Evolutionary conservation across 2,329 filamentous ascomycete species (phyloP).

Genomic region (Pseudocercospora pini-densiflorae): DNA sequence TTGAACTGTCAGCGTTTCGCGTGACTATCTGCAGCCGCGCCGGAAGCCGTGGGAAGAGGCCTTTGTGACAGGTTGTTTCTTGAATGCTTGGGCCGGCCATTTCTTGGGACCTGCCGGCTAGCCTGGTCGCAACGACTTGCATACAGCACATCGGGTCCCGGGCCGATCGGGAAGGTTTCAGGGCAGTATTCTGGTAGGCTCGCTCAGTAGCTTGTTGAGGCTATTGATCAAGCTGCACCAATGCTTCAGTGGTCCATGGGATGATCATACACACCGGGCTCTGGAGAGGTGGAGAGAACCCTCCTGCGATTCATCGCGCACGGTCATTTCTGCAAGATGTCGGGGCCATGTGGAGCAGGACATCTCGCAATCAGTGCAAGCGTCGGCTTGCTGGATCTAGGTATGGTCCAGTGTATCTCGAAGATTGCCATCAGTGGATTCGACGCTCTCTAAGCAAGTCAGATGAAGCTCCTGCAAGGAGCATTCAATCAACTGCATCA

Average conservation of each 20-base stretch:
- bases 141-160: conserved; percentile 34
- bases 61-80: conserved; percentile 39
- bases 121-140: conserved; percentile 34
- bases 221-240: conserved; percentile 29
- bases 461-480: conserved; percentile 25
- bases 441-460: neutral
- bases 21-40: conserved; percentile 35
- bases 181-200: conserved; percentile 37
- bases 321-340: conserved; percentile 28
- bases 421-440: neutral
- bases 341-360: conserved; percentile 29
- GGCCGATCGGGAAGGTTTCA: conserved; percentile 38
- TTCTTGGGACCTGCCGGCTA: conserved; percentile 32
- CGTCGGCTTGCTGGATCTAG: conserved; percentile 23
- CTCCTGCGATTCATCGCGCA: conserved; percentile 32
- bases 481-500: conserved; percentile 17
- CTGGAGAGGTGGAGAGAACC: conserved; percentile 31
- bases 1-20: conserved; percentile 38
- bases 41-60: conserved; percentile 25
- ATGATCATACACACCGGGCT: conserved; percentile 38
- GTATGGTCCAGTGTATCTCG: conserved; percentile 10
- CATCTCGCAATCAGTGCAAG: conserved; percentile 22
- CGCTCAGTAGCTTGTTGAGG: conserved; percentile 12
- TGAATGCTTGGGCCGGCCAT: conserved; percentile 25
- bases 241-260: conserved; percentile 35